Percentiles rank a stretch among this genome's conserved stretches.
Conservation (phyloP, 2,329 filamentous ascomycete genomes). For the Sarocladiaceae sp. region DNA sequence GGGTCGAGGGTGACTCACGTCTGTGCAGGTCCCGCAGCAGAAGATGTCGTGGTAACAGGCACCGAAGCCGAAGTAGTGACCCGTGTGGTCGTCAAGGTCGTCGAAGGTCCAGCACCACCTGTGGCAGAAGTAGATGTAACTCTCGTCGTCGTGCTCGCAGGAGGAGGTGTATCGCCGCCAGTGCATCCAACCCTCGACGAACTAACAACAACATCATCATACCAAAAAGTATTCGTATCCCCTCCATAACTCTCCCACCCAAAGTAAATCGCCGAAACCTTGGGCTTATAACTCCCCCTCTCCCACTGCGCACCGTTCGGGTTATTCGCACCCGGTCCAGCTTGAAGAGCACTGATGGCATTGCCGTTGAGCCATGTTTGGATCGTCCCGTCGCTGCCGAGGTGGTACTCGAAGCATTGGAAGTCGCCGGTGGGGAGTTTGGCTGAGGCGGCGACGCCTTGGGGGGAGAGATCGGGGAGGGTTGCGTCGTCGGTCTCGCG, state of each 20-base stretch:
- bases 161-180: background rate
- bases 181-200: slow-evolving; percentile 18
- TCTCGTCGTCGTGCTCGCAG: background rate
- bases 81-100: background rate
- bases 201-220: slow-evolving; percentile 51
- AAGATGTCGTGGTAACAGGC: background rate
- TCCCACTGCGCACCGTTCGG: slow-evolving; percentile 49
- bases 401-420: slow-evolving; percentile 59
- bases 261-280: slow-evolving; percentile 53
- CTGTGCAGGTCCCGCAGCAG: slow-evolving; percentile 4
- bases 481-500: slow-evolving; percentile 60
- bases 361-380: slow-evolving; percentile 57
- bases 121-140: background rate
- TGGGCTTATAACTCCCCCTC: slow-evolving; percentile 43
- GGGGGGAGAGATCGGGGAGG: slow-evolving; percentile 55
- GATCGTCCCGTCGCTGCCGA: slow-evolving; percentile 52
- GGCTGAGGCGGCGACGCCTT: slow-evolving; percentile 51
- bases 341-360: slow-evolving; percentile 47
- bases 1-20: slow-evolving; percentile 1
- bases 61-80: background rate
- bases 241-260: slow-evolving; percentile 61
- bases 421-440: slow-evolving; percentile 46
- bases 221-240: slow-evolving; percentile 59
- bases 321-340: slow-evolving; percentile 42
- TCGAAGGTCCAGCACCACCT: background rate